These are phyloP conservation scores for Vaccinium darrowii DNA, from an alignment of 148 eudicot species.

Conservation along the genomic window DNA sequence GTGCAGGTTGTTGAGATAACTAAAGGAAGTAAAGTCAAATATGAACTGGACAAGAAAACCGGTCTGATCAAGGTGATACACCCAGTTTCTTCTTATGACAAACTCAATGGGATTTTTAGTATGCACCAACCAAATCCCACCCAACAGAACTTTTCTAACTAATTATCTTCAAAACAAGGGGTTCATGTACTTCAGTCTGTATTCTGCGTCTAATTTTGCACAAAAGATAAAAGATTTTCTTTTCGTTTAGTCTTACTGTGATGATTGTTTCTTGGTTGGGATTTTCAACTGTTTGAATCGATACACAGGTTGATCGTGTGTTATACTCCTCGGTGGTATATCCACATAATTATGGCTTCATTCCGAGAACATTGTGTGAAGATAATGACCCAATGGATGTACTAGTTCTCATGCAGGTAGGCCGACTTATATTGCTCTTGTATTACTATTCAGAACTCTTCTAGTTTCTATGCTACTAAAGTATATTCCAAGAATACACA, in stretches of 20 bases:
- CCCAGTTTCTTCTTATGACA: neutral
- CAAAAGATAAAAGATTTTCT: neutral
- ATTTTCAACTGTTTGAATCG: neutral
- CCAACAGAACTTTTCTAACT: neutral
- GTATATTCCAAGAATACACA: neutral
- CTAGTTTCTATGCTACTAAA: neutral
- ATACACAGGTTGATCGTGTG: constrained; percentile 72
- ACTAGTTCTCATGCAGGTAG: constrained; percentile 84
- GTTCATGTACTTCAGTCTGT: neutral
- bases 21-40: constrained; percentile 91
- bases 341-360: constrained; percentile 95
- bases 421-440: neutral
- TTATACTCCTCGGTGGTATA: constrained; percentile 93
- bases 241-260: neutral
- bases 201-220: neutral
- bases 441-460: neutral
- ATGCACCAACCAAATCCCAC: neutral
- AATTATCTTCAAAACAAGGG: neutral
- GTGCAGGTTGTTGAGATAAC: constrained; percentile 78
- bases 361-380: constrained; percentile 80
- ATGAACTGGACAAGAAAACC: constrained; percentile 91
- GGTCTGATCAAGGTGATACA: constrained; percentile 73
- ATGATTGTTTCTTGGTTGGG: neutral
- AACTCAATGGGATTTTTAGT: neutral
- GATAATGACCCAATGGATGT: constrained; percentile 91